Conservation (phyloP, 2,329 filamentous ascomycete species). For the Byssochlamys sp. region DNA sequence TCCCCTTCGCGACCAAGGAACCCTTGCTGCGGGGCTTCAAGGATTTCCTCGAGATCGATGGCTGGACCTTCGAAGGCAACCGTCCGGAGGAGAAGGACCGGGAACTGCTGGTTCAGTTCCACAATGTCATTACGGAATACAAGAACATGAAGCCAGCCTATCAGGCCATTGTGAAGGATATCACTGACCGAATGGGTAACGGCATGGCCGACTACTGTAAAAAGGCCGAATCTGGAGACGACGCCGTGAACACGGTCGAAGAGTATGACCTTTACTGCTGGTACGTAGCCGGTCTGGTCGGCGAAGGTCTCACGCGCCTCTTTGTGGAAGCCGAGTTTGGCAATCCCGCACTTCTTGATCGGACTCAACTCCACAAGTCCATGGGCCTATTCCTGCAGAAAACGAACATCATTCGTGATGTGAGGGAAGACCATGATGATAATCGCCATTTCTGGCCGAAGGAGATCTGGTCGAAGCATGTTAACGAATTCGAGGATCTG, state of each 20-base stretch:
- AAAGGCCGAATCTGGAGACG: conserved; percentile 69
- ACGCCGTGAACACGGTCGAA: conserved; percentile 70
- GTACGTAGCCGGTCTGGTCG: conserved; percentile 96
- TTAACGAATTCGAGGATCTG: conserved; percentile 78
- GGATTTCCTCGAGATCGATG: conserved; percentile 65
- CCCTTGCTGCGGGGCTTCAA: conserved; percentile 77
- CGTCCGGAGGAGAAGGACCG: conserved; percentile 88
- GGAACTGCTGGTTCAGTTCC: conserved; percentile 83
- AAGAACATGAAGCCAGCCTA: conserved; percentile 80
- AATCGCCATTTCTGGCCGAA: conserved; percentile 86
- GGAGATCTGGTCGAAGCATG: conserved; percentile 94
- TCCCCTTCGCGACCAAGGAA: conserved; percentile 71
- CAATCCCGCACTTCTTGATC: conserved; percentile 71
- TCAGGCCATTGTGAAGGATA: conserved; percentile 78
- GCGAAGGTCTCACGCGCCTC: conserved; percentile 79
- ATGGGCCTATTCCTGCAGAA: conserved; percentile 98
- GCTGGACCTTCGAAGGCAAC: conserved; percentile 82
- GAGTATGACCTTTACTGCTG: conserved; percentile 97
- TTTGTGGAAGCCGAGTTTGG: conserved; percentile 82
- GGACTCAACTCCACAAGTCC: conserved; percentile 74
- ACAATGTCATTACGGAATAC: conserved; percentile 75
- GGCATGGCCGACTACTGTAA: conserved; percentile 94
- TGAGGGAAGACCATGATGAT: conserved; percentile 81
- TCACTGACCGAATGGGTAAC: conserved; percentile 89
- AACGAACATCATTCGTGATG: conserved; percentile 95